A percentile compares a stretch with the other conserved stretches of the same genome.
Evolutionary conservation across 148 eudicot genomes (phyloP).

Genomic region (Selenicereus undatus): DNA sequence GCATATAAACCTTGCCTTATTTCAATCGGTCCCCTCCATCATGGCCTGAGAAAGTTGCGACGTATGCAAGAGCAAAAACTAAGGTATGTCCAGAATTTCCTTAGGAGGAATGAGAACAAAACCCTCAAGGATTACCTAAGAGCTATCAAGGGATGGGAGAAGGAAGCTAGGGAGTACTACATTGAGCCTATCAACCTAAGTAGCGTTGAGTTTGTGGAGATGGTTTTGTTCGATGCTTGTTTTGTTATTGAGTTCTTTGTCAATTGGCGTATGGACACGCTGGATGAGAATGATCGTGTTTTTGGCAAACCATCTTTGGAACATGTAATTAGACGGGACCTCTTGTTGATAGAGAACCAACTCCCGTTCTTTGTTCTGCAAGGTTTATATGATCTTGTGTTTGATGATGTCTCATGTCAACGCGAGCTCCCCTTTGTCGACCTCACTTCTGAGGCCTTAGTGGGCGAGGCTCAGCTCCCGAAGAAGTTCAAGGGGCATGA

Average conservation of each 20-base stretch:
- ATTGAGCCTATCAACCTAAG: constrained; percentile 19
- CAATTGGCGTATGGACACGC: constrained; percentile 30
- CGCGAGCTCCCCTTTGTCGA: constrained; percentile 10
- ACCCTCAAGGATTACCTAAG: constrained; percentile 26
- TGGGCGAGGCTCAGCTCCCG: constrained; percentile 17
- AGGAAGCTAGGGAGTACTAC: constrained; percentile 27
- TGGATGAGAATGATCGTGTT: constrained; percentile 28
- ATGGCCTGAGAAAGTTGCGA: constrained; percentile 12
- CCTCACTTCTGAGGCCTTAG: constrained; percentile 24
- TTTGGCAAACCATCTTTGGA: constrained; percentile 35
- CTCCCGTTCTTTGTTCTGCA: constrained; percentile 29
- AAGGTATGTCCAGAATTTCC: constrained; percentile 30
- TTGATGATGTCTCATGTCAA: constrained; percentile 14
- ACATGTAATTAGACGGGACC: constrained; percentile 30
- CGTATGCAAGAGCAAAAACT: constrained; percentile 32
- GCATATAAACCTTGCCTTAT: constrained; percentile 28
- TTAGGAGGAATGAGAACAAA: constrained; percentile 29
- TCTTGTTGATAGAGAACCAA: constrained; percentile 32
- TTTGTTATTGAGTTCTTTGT: constrained; percentile 36
- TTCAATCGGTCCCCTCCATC: constrained; percentile 32
- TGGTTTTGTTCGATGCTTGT: constrained; percentile 33
- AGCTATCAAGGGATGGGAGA: constrained; percentile 28
- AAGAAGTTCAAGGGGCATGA: constrained; percentile 2
- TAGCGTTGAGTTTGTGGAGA: constrained; percentile 28
- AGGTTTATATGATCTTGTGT: constrained; percentile 24